Conservation (phyloP, 148 eudicot species). For the Nepenthes mirabilis region DNA sequence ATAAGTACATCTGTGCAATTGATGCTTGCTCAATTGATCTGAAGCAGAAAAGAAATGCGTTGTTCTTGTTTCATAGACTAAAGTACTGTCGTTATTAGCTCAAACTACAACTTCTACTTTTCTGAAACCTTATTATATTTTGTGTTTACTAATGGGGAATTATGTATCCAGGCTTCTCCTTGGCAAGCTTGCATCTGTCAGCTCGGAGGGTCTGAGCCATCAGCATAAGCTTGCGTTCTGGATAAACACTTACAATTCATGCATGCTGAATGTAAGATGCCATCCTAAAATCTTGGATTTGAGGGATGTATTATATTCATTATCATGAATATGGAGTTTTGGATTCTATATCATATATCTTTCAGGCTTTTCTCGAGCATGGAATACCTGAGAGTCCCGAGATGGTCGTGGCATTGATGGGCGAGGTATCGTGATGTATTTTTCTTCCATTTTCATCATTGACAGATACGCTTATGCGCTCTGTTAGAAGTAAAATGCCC, state of each 20-base stretch:
- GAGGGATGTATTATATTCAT: neutral
- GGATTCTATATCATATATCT: neutral
- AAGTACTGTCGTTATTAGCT: constrained; percentile 20
- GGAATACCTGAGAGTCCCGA: constrained; percentile 79
- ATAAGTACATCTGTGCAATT: constrained; percentile 31
- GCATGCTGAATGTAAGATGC: constrained; percentile 75
- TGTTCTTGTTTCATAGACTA: constrained; percentile 36
- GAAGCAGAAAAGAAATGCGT: constrained; percentile 25
- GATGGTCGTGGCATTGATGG: constrained; percentile 56
- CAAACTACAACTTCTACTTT: neutral
- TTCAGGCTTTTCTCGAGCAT: constrained; percentile 75
- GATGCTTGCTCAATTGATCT: constrained; percentile 39
- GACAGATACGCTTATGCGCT: too few species aligned
- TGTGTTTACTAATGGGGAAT: neutral
- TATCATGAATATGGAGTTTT: neutral
- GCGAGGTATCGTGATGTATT: constrained; percentile 27
- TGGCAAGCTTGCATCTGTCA: constrained; percentile 39
- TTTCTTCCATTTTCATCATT: too few species aligned
- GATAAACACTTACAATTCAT: constrained; percentile 75
- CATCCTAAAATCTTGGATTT: neutral
- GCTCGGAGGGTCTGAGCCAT: constrained; percentile 43
- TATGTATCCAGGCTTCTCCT: constrained; percentile 35
- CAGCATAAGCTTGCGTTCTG: constrained; percentile 83
- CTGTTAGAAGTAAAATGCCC: too few species aligned
- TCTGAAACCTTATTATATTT: neutral